Evolutionary conservation across 1,139 yeast genomes (phyloP), one percentile per base, ranked within the genome.

Genomic region (Kurtzmaniella natalensis): DNA sequence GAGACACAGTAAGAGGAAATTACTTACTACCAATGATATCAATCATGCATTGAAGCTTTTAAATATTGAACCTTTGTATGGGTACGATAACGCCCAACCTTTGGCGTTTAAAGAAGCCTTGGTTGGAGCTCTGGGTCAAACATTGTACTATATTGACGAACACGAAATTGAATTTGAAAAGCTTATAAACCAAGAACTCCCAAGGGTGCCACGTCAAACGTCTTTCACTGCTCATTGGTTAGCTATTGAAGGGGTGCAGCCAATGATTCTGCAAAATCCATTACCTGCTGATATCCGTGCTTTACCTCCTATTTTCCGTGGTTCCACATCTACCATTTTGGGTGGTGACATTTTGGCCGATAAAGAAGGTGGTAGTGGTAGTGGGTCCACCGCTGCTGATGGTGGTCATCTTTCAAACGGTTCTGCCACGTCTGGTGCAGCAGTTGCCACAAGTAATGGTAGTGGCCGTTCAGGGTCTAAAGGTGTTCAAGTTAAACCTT

Each of bases 221-320:
- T 81, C 95, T 0, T 89, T 85, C 55, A 87, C 97, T 0, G 96
- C 97, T 2, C 99, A 94, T 57, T 94, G 99, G 98, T 70, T 94
- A 27, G 97, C 98, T 1, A 86, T 94, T 38, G 99, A 94, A 60
- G 99, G 99, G 35, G 96, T 94, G 3, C 99, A 94, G 54, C 98
- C 99, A 1, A 83, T 94, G 34, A 92, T 94, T 37, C 95, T 96
- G 2, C 98, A 94, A 59, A 94, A 94, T 60, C 99, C 99, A 23
- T 76, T 84, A 30, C 78, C 89, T 17, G 71, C 80, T 28, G 94
- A 83, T 47, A 78, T 83, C 37, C 78, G 77, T 50, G 68, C 70
- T 34, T 55, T 81, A 17, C 81, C 85, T 27, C 83, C 89, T 2
- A 65, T 76, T 13, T 70, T 76, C 28, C 66, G 94, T 50, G 94